Base-by-base conservation (phyloP, 441 rosid genomes). In the Hypseocharis bilobata region DNA sequence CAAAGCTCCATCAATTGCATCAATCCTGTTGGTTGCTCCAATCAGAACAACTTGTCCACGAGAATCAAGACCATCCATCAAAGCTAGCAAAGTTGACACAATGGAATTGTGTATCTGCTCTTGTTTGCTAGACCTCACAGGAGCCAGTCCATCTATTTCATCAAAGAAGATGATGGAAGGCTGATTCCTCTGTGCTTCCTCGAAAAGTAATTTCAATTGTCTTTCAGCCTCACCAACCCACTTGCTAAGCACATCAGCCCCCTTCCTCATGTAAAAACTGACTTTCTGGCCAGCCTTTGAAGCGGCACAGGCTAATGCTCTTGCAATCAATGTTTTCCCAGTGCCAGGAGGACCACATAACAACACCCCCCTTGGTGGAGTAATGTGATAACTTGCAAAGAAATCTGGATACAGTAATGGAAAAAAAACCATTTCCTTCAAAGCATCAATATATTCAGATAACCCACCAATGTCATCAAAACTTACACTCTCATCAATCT, bases 171-270 rank as follows among this genome's bases (percentile, higher is more conserved):
- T 94, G 52, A 94, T 94, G 45, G 99, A 91, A 71, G 99, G 99
- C 72, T 94, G 99, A 74, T 94, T 94, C 76, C 88, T 83, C 72
- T 94, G 99, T 44, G 99, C 99, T 72, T 94, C 99, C 79, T 94
- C 98, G 70, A 94, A 94, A 60, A 94, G 96, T 70, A 94, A 77
- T 80, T 94, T 94, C 76, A 94, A 68, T 65, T 94, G 99, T 74
- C 99, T 91, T 78, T 94, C 99, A 62, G 99, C 99, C 87, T 94
- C 99, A 66, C 99, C 99, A 74, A 94, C 99, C 99, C 99, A 94
- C 77, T 94, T 94, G 82, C 99, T 57, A 74, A 94, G 96, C 45
- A 94, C 99, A 78, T 94, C 99, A 77, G 99, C 99, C 76, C 99
- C 99, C 83, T 94, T 94, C 32, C 99, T 90, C 99, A 94, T 94